Evolutionary conservation across 495 filamentous ascomycete species (phyloP).

Genomic region (Hyaloscypha finlandica): DNA sequence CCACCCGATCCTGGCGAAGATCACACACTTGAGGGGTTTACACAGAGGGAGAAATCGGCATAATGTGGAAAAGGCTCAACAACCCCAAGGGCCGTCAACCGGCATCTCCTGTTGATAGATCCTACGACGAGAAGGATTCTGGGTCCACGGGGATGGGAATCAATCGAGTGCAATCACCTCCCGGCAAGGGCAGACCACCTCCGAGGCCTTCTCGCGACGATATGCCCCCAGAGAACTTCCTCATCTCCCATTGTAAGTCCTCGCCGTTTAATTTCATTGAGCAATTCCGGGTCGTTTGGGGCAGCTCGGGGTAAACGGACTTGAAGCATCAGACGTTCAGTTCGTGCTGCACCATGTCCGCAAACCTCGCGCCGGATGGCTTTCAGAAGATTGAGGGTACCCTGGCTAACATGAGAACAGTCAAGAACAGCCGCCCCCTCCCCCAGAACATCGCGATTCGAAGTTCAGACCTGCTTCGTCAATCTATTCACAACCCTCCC

Average conservation of each 20-base stretch:
- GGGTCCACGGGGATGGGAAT: constrained; percentile 15
- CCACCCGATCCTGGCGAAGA: constrained; percentile 13
- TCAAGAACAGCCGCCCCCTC: constrained; percentile 12
- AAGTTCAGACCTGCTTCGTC: constrained; percentile 31
- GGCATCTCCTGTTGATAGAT: constrained; percentile 10
- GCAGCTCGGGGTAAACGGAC: constrained; percentile 11
- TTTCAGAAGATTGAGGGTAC: not conserved
- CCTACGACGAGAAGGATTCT: constrained; percentile 14
- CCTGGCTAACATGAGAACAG: constrained; percentile 18
- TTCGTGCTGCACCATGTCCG: constrained; percentile 5
- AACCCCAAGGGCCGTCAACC: constrained; percentile 25
- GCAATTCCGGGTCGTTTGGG: not conserved
- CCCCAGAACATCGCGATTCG: constrained; percentile 20
- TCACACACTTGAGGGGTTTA: constrained; percentile 19
- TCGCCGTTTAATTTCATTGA: not conserved
- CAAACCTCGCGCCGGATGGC: constrained; percentile 3
- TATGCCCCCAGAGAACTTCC: constrained; percentile 17
- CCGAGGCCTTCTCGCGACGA: constrained; percentile 20
- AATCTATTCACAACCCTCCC: constrained; percentile 29
- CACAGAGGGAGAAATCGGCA: constrained; percentile 13
- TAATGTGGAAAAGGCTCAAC: constrained; percentile 35
- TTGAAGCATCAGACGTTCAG: constrained; percentile 18
- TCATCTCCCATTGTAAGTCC: constrained; percentile 29
- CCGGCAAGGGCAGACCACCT: constrained; percentile 10
- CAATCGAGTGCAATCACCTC: constrained; percentile 12